Percentiles rank a stretch among this genome's conserved stretches.
Conservation (phyloP, 1,139 yeast genomes). For the Suhomyces guaymorum region DNA sequence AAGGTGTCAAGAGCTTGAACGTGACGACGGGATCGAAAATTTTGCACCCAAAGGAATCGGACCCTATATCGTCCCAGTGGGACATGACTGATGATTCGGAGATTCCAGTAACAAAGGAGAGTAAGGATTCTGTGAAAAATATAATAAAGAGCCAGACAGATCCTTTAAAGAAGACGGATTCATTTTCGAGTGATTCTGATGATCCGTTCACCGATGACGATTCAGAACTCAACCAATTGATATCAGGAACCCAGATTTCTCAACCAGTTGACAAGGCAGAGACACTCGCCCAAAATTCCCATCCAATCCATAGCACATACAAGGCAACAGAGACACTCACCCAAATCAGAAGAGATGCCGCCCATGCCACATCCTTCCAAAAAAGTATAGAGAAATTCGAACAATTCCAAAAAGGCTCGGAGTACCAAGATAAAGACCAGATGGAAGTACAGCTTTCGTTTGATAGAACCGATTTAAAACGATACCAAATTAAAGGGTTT, state of each 20-base stretch:
- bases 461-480: slow-evolving; percentile 44
- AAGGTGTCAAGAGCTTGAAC: not conserved
- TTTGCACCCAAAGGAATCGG: not conserved
- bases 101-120: too few species aligned
- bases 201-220: slow-evolving; percentile 38
- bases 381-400: slow-evolving; percentile 31
- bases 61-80: not conserved
- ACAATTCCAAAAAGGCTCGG: slow-evolving; percentile 13
- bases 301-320: too few species aligned
- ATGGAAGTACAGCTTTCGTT: slow-evolving; percentile 48
- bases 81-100: not conserved
- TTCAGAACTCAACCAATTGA: slow-evolving; percentile 11
- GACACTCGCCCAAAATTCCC: too few species aligned
- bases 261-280: not conserved
- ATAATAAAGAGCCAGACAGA: too few species aligned
- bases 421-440: slow-evolving; percentile 15
- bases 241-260: not conserved
- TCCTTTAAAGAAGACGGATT: too few species aligned
- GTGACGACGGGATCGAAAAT: not conserved
- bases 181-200: slow-evolving; percentile 20
- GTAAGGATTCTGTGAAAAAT: too few species aligned
- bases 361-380: slow-evolving; percentile 30
- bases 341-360: slow-evolving; percentile 20
- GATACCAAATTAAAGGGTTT: slow-evolving; percentile 51
- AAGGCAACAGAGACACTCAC: slow-evolving; percentile 1